Evolutionary conservation across 2,329 filamentous ascomycete species (phyloP).

Genomic region (Fusarium cyanostomum): DNA sequence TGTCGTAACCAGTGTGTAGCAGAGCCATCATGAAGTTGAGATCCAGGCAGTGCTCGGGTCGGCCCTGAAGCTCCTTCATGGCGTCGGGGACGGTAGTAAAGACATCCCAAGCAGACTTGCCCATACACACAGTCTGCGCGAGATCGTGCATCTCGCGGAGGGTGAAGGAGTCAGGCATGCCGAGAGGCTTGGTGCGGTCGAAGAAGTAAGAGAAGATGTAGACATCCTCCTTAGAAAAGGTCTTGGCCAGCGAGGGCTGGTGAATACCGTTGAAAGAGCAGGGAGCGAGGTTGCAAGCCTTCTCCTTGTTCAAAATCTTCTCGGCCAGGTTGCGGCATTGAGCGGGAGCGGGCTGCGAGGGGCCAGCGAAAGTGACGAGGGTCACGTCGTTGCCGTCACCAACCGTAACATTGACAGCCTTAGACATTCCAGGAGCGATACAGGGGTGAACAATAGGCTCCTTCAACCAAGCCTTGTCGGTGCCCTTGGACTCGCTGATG

Average conservation of each 20-base stretch:
- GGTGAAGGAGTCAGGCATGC: constrained; percentile 98
- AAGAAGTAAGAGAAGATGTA: constrained; percentile 99
- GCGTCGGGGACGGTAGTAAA: constrained; percentile 82
- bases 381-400: constrained; percentile 66
- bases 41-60: constrained; percentile 93
- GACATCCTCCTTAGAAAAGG: constrained; percentile 88
- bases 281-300: constrained; percentile 81
- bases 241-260: constrained; percentile 91
- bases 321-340: constrained; percentile 93
- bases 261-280: constrained; percentile 99
- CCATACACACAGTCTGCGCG: constrained; percentile 83
- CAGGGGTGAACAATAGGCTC: constrained; percentile 84
- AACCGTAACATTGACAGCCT: constrained; percentile 77
- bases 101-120: constrained; percentile 79
- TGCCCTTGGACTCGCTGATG: constrained; percentile 70
- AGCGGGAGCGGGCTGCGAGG: constrained; percentile 75
- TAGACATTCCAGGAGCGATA: constrained; percentile 81
- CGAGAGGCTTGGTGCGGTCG: constrained; percentile 90
- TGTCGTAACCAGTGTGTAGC: constrained; percentile 95
- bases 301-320: constrained; percentile 89
- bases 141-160: constrained; percentile 89
- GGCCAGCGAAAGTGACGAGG: constrained; percentile 87
- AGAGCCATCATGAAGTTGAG: constrained; percentile 96
- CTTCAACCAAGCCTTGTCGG: constrained; percentile 72
- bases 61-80: constrained; percentile 78